Conservation (phyloP, 495 filamentous ascomycete genomes). For the Aspergillus bridgeri region DNA sequence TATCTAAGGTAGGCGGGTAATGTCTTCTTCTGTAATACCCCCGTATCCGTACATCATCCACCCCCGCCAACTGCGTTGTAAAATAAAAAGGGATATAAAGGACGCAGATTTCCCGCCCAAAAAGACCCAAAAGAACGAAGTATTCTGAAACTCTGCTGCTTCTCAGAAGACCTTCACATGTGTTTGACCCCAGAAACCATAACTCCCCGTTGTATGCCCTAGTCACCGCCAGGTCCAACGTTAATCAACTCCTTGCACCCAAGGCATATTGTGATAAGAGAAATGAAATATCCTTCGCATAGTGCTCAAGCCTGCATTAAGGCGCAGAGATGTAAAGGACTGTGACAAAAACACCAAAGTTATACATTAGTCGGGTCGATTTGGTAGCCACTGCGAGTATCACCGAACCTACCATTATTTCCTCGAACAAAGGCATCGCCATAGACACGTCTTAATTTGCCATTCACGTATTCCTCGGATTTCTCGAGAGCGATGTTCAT, state of each 20-base stretch:
- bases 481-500: conserved; percentile 99
- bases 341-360: conserved; percentile 9
- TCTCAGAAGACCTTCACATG: background rate
- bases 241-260: background rate
- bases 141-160: background rate
- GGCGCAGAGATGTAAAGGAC: conserved; percentile 43
- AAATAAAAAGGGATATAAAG: too few species aligned
- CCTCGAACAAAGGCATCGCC: conserved; percentile 95
- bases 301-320: conserved; percentile 13
- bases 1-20: too few species aligned
- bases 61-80: too few species aligned
- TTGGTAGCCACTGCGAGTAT: background rate
- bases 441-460: conserved; percentile 72
- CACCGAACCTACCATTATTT: conserved; percentile 74
- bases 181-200: background rate
- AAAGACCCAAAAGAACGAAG: background rate
- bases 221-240: background rate
- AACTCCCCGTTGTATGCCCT: background rate
- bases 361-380: background rate
- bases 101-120: too few species aligned
- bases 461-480: conserved; percentile 86
- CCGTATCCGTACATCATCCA: too few species aligned
- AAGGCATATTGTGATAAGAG: background rate
- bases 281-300: background rate
- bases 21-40: too few species aligned